A percentile compares a stretch with the other conserved stretches of the same genome.
Evolutionary conservation across 768 basidiomycete genomes (phyloP).

Genomic region (Lepiota brunneoincarnata): DNA sequence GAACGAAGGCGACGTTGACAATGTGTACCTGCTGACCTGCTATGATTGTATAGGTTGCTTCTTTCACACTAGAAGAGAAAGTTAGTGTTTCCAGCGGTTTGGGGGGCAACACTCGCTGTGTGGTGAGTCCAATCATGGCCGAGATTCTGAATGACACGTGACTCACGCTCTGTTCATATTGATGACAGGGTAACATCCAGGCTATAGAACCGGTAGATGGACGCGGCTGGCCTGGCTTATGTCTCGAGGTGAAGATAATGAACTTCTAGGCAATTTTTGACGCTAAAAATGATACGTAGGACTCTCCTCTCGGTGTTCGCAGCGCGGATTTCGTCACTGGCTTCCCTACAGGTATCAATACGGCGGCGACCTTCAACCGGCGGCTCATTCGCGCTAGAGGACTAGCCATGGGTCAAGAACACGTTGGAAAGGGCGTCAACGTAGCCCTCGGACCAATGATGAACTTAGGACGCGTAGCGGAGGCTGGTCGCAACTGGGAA

Average conservation of each 20-base stretch:
- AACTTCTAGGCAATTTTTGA: neutral
- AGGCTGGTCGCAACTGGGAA: conserved; percentile 93
- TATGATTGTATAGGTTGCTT: conserved; percentile 32
- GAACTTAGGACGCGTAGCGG: conserved; percentile 80
- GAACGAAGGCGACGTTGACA: conserved; percentile 11
- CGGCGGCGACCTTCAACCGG: conserved; percentile 80
- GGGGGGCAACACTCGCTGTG: conserved; percentile 60
- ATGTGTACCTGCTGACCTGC: conserved; percentile 6
- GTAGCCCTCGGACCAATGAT: conserved; percentile 81
- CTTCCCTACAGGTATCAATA: conserved; percentile 81
- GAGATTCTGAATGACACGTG: no score
- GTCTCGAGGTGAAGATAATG: conserved; percentile 51
- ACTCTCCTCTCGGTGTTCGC: conserved; percentile 79
- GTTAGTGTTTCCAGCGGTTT: conserved; percentile 64
- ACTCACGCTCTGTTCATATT: no score
- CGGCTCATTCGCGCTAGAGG: conserved; percentile 75
- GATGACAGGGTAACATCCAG: conserved; percentile 62
- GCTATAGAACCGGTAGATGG: conserved; percentile 38
- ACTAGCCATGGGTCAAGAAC: conserved; percentile 80
- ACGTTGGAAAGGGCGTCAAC: conserved; percentile 81
- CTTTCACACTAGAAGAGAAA: conserved; percentile 61
- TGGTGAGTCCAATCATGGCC: conserved; percentile 49
- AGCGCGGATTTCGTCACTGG: conserved; percentile 68
- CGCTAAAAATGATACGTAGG: conserved; percentile 27
- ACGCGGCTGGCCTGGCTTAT: conserved; percentile 66